Base-by-base conservation (phyloP, 345 rosid genomes). In the Gossypium turneri region DNA sequence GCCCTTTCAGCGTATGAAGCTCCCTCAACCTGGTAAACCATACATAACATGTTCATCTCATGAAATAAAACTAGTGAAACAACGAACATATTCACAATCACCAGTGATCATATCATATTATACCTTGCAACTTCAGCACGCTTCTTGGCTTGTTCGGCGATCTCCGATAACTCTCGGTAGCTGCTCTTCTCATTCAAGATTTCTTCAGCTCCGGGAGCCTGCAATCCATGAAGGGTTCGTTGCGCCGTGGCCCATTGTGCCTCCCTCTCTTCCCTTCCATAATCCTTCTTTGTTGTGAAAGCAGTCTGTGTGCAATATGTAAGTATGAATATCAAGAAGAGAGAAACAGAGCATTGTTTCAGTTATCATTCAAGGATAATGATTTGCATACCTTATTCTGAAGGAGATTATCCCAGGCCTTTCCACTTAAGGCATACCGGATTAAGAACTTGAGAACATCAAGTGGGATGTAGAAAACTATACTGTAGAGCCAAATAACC, bases 401-500 rank as follows among this genome's bases (percentile, higher is more conserved):
- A 59, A 59, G 38, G 27, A 59, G 64, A 59, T 59, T 59, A 59
- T 59, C 64, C 64, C 64, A 59, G 41, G 64, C 64, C 41, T 59
- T 59, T 59, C 64, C 64, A 8, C 38, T 59, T 24, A 59, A 59
- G 0, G 41, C 2, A 24, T 59, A 59, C 17, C 63, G 64, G 41
- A 27, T 86, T 9, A 89, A 81, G 87, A 94, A 88, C 87, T 92
- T 89, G 72, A 94, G 85, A 72, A 90, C 0, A 76, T 94, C 97
- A 10, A 94, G 81, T 66, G 98, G 98, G 63, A 94, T 51, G 80
- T 92, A 94, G 76, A 82, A 82, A 71, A 94, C 67, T 55, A 94
- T 47, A 81, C 91, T 92, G 87, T 88, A 94, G 19, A 94, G 69
- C 98, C 98, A 92, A 67, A 94, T 90, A 44, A 94, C 88, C 67